Conservation (phyloP, 257 asterid genomes). For the Plantago ovata region DNA sequence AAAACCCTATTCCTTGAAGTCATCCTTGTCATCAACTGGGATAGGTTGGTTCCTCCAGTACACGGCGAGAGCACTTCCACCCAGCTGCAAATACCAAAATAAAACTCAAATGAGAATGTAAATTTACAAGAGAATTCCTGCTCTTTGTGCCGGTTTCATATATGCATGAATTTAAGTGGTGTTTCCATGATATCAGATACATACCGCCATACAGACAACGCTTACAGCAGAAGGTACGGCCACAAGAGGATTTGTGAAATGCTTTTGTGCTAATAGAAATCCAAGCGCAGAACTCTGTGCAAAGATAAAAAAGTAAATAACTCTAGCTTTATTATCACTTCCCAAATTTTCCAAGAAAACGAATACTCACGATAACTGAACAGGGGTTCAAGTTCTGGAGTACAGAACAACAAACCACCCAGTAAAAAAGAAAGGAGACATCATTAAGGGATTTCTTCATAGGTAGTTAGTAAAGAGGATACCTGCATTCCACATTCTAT, state of each 20-base stretch:
- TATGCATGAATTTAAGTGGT: neutral
- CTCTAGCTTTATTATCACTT: neutral
- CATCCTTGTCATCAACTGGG: conserved; percentile 86
- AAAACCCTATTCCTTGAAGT: conserved; percentile 76
- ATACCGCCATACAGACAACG: conserved; percentile 98
- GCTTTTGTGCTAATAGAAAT: conserved; percentile 84
- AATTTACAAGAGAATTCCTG: neutral
- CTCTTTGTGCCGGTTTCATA: neutral
- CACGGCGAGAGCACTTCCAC: conserved; percentile 95
- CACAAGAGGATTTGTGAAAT: conserved; percentile 92
- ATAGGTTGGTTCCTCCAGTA: conserved; percentile 89
- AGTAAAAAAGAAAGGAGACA: conserved; percentile 1
- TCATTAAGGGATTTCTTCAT: conserved; percentile 1
- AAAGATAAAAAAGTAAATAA: conserved; percentile 1
- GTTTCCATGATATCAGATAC: conserved; percentile 21
- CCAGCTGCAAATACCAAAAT: conserved; percentile 48
- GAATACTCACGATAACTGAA: too few relatives aligned
- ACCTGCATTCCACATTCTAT: conserved; percentile 99
- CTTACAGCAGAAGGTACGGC: conserved; percentile 98
- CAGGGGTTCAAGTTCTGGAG: too few relatives aligned
- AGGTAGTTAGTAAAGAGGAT: neutral
- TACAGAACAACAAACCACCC: neutral
- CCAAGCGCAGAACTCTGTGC: conserved; percentile 96
- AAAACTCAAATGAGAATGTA: neutral
- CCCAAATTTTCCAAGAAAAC: too few relatives aligned